Conservation (phyloP, 768 basidiomycete species). For the Phylloporus rhodoxanthus region DNA sequence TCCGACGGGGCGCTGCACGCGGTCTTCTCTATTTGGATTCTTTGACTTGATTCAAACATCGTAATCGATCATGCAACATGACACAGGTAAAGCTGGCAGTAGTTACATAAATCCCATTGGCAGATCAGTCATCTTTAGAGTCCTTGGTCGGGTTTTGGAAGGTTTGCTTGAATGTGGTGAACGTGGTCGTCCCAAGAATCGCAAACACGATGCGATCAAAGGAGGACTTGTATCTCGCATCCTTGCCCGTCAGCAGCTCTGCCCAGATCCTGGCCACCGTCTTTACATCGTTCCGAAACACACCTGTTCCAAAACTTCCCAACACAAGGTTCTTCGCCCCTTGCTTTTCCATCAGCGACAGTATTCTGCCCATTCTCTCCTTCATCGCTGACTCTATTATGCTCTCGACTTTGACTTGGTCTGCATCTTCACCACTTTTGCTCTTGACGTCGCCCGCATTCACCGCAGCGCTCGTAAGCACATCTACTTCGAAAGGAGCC, state of each 20-base stretch:
- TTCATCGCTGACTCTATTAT: constrained; percentile 54
- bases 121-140: background rate
- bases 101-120: background rate
- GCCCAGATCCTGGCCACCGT: constrained; percentile 60
- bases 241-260: constrained; percentile 45
- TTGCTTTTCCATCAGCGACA: constrained; percentile 59
- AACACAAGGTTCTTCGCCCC: constrained; percentile 57
- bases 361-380: constrained; percentile 64
- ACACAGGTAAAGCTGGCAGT: too few species aligned
- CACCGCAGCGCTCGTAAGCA: constrained; percentile 70
- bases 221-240: constrained; percentile 48
- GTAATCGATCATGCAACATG: too few species aligned
- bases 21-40: too few species aligned
- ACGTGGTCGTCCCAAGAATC: constrained; percentile 50
- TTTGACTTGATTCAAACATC: too few species aligned
- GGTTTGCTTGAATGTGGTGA: constrained; percentile 34
- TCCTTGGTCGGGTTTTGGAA: constrained; percentile 23
- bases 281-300: constrained; percentile 59
- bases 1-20: too few species aligned
- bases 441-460: constrained; percentile 53
- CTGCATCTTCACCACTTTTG: constrained; percentile 11
- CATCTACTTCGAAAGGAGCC: constrained; percentile 54
- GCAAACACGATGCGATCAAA: constrained; percentile 67
- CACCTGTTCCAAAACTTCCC: constrained; percentile 76
- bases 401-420: constrained; percentile 19